Conservation (phyloP, 2,329 filamentous ascomycete genomes). For the Zymoseptoria passerinii region DNA sequence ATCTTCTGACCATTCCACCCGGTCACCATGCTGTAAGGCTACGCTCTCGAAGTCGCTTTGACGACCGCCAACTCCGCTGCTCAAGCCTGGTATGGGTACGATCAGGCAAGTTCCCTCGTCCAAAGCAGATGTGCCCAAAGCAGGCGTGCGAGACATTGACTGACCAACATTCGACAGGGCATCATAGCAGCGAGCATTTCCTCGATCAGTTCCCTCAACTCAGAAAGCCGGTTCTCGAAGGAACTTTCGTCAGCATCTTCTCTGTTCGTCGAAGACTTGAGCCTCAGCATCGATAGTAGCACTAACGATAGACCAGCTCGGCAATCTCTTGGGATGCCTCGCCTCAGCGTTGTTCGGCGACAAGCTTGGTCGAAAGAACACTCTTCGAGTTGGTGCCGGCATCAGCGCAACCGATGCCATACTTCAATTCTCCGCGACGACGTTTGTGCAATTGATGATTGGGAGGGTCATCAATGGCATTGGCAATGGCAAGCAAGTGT, state of each 20-base stretch:
- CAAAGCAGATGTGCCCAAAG: neutral
- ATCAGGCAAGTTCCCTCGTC: conserved; percentile 1
- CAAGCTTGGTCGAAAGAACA: conserved; percentile 36
- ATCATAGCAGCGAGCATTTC: conserved; percentile 9
- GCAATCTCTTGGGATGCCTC: conserved; percentile 8
- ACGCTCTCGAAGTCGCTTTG: conserved; percentile 18
- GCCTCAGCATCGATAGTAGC: neutral
- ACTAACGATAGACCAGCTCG: neutral
- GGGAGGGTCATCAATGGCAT: conserved; percentile 36
- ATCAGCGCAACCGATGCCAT: conserved; percentile 36
- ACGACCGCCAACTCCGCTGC: conserved; percentile 20
- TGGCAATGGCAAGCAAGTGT: conserved; percentile 26
- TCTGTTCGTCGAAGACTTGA: conserved; percentile 1
- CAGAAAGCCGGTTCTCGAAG: conserved; percentile 5
- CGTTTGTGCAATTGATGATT: conserved; percentile 37
- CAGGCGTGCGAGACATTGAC: neutral
- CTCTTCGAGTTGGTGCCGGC: conserved; percentile 34
- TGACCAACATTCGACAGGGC: neutral
- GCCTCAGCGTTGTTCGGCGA: conserved; percentile 32
- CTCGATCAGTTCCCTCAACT: conserved; percentile 5
- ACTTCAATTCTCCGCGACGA: conserved; percentile 35
- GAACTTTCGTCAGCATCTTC: conserved; percentile 9
- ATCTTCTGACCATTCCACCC: neutral
- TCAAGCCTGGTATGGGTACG: conserved; percentile 13
- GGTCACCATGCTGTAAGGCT: conserved; percentile 14